Percentiles rank a stretch among this genome's conserved stretches.
These are phyloP conservation scores for Orychophragmus violaceus DNA, from an alignment of 345 rosid species.

Conservation along the genomic window DNA sequence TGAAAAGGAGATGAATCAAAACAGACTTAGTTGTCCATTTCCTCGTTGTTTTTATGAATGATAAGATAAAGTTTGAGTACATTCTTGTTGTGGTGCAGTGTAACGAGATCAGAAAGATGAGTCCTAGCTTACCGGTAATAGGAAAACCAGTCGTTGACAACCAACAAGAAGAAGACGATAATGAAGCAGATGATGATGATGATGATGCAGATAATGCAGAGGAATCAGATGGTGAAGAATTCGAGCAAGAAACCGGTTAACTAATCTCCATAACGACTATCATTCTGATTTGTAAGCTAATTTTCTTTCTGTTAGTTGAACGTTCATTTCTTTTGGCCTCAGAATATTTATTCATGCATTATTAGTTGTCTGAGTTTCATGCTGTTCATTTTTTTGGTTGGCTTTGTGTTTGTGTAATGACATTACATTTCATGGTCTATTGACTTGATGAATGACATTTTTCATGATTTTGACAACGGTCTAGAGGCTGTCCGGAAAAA, in stretches of 20 bases:
- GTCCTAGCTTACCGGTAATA: slow-evolving; percentile 54
- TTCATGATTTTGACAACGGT: background rate
- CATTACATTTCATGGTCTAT: background rate
- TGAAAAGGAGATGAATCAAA: background rate
- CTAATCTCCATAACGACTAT: background rate
- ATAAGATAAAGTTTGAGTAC: background rate
- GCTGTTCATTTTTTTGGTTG: background rate
- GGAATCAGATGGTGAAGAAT: slow-evolving; percentile 92
- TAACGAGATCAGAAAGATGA: slow-evolving; percentile 64
- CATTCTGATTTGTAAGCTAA: background rate
- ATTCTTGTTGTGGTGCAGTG: slow-evolving; percentile 40
- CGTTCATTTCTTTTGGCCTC: background rate
- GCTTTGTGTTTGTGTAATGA: background rate
- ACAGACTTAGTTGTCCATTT: background rate
- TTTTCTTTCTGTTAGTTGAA: background rate
- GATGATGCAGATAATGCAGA: slow-evolving; percentile 93
- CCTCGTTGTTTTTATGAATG: background rate
- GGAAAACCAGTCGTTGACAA: slow-evolving; percentile 58
- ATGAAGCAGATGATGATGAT: slow-evolving; percentile 66
- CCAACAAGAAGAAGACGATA: slow-evolving; percentile 73
- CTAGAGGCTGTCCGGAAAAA: background rate
- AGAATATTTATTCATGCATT: background rate
- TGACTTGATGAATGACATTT: background rate
- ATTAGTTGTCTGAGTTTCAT: background rate
- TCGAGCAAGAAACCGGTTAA: slow-evolving; percentile 86